These are phyloP conservation scores for Leccinellum albellum DNA, from an alignment of 768 basidiomycete genomes.

Conservation along the genomic window DNA sequence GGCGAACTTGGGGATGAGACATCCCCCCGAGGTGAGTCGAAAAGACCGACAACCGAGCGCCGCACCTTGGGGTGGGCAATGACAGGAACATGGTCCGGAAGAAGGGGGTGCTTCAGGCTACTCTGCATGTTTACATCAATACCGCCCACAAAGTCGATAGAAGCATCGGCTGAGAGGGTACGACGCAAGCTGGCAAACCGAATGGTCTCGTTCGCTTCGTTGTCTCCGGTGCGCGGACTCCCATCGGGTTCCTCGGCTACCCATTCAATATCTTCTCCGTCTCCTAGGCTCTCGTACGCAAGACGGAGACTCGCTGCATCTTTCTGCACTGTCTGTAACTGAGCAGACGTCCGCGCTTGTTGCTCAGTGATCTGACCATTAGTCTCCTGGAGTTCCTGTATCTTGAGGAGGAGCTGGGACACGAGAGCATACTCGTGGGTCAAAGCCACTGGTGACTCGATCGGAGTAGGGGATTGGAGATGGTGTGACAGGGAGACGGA, in stretches of 20 bases:
- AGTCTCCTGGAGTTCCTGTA: slow-evolving; percentile 71
- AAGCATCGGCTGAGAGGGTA: slow-evolving; percentile 19
- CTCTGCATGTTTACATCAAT: slow-evolving; percentile 25
- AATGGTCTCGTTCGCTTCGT: slow-evolving; percentile 30
- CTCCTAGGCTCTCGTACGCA: slow-evolving; percentile 65
- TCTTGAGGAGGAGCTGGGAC: slow-evolving; percentile 69
- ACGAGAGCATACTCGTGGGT: slow-evolving; percentile 52
- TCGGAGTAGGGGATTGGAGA: slow-evolving; percentile 8
- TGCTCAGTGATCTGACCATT: slow-evolving; percentile 64
- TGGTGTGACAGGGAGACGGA: slow-evolving; percentile 24
- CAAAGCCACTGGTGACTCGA: slow-evolving; percentile 14
- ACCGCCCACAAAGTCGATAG: slow-evolving; percentile 18
- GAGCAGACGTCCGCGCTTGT: slow-evolving; percentile 57
- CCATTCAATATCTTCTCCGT: slow-evolving; percentile 42
- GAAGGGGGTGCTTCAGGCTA: slow-evolving; percentile 18
- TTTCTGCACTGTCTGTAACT: slow-evolving; percentile 64
- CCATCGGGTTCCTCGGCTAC: slow-evolving; percentile 42
- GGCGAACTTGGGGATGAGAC: slow-evolving; percentile 7
- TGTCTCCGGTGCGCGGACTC: slow-evolving; percentile 25
- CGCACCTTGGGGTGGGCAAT: slow-evolving; percentile 31
- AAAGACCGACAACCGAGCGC: slow-evolving; percentile 62
- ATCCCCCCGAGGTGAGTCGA: slow-evolving; percentile 37
- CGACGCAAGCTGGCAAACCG: slow-evolving; percentile 29
- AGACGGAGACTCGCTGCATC: slow-evolving; percentile 69
- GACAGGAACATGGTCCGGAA: slow-evolving; percentile 18